Conservation (phyloP, 352 stramenopile genomes). For the Globisporangium acanthophoron region DNA sequence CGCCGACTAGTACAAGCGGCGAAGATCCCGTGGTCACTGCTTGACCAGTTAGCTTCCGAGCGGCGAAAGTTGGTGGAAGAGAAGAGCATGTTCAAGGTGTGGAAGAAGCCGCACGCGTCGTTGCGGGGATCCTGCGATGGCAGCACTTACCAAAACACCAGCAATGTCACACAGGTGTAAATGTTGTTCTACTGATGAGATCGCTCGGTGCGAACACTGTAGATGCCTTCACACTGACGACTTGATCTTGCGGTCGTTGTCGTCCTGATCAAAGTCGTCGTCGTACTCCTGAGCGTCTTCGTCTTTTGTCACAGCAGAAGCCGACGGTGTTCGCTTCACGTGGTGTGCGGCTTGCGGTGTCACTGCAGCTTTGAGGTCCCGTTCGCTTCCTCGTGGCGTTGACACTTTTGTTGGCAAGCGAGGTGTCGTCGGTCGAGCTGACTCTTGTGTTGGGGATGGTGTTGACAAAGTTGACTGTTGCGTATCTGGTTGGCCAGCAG, state of each 20-base stretch:
- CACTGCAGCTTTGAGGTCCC: not conserved
- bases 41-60: constrained; percentile 57
- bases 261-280: constrained; percentile 28
- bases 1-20: constrained; percentile 28
- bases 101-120: constrained; percentile 22
- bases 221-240: not conserved
- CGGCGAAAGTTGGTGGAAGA: constrained; percentile 40
- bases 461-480: not conserved
- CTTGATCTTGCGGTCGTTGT: constrained; percentile 17
- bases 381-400: not conserved
- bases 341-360: not conserved
- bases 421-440: not conserved
- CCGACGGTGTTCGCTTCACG: not conserved
- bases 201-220: not conserved
- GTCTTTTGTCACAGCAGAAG: constrained; percentile 6
- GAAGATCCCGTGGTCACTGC: constrained; percentile 63
- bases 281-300: constrained; percentile 34
- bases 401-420: not conserved
- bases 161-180: not conserved
- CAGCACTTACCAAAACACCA: not conserved
- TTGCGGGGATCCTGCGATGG: not conserved
- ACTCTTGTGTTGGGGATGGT: not conserved
- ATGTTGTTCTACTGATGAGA: not conserved
- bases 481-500: not conserved
- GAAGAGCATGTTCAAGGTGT: constrained; percentile 55